These are phyloP conservation scores for Tubosaeta sp. DNA, from an alignment of 768 basidiomycete species.

Conservation along the genomic window DNA sequence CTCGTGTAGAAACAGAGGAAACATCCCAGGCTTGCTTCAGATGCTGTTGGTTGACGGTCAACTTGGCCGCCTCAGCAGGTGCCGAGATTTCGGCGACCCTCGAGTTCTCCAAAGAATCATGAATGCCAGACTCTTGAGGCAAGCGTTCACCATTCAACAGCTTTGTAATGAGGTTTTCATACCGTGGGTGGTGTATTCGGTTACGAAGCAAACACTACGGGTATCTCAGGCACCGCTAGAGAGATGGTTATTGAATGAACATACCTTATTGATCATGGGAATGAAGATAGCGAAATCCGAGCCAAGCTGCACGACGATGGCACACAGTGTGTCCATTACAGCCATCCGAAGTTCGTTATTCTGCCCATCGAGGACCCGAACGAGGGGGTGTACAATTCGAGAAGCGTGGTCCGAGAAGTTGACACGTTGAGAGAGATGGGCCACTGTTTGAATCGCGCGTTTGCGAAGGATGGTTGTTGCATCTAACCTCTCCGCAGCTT, in stretches of 20 bases:
- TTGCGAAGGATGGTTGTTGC: conserved; percentile 72
- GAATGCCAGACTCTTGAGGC: conserved; percentile 74
- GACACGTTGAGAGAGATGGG: conserved; percentile 83
- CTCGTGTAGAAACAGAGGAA: conserved; percentile 65
- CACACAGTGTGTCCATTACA: conserved; percentile 91
- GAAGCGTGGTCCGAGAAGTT: conserved; percentile 99
- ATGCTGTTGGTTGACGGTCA: conserved; percentile 95
- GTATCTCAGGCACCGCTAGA: background rate
- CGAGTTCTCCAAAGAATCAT: conserved; percentile 65
- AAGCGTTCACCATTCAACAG: conserved; percentile 89
- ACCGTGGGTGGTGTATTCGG: conserved; percentile 73
- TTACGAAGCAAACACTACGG: conserved; percentile 69
- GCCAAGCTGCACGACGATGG: conserved; percentile 88
- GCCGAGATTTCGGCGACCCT: conserved; percentile 73
- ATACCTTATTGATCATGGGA: conserved; percentile 92
- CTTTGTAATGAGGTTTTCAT: conserved; percentile 85
- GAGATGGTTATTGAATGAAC: background rate
- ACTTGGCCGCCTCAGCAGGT: conserved; percentile 80
- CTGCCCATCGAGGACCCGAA: conserved; percentile 71
- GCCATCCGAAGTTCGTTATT: conserved; percentile 78
- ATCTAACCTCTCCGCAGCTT: conserved; percentile 81
- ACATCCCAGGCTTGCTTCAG: conserved; percentile 96
- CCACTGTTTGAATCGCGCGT: conserved; percentile 87
- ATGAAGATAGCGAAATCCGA: conserved; percentile 98
- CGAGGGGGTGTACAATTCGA: conserved; percentile 92